A percentile compares a stretch with the other conserved stretches of the same genome.
Evolutionary conservation across 2,329 filamentous ascomycete genomes (phyloP).

Genomic region (Pezicula carpinea): DNA sequence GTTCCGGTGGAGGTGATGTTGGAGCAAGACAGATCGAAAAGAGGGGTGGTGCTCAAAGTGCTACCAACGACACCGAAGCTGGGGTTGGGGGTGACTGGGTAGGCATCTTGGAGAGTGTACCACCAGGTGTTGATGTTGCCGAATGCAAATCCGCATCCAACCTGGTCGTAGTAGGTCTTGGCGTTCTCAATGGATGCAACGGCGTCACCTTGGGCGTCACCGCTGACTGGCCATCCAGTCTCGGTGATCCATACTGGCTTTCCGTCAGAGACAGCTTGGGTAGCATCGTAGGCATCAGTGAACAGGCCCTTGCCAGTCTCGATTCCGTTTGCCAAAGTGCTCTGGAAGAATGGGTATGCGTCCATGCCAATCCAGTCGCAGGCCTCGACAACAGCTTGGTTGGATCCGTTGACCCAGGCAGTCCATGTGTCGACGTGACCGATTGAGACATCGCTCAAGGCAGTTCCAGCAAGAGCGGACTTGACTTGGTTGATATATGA

Average conservation of each 20-base stretch:
- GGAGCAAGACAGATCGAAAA: slow-evolving; percentile 59
- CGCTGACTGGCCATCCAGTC: slow-evolving; percentile 80
- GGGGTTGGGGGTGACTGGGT: slow-evolving; percentile 54
- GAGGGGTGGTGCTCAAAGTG: slow-evolving; percentile 46
- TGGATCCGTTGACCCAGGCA: slow-evolving; percentile 68
- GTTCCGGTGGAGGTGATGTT: slow-evolving; percentile 13
- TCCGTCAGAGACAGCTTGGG: slow-evolving; percentile 51
- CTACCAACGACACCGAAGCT: slow-evolving; percentile 66
- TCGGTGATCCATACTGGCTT: slow-evolving; percentile 84
- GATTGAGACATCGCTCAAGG: slow-evolving; percentile 52
- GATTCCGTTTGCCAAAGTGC: slow-evolving; percentile 62
- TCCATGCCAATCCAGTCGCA: slow-evolving; percentile 81
- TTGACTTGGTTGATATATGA: slow-evolving; percentile 68
- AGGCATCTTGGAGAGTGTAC: slow-evolving; percentile 70
- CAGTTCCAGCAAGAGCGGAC: slow-evolving; percentile 56
- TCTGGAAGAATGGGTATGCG: slow-evolving; percentile 80
- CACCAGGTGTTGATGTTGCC: slow-evolving; percentile 66
- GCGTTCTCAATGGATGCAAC: slow-evolving; percentile 64
- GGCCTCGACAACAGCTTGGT: slow-evolving; percentile 63
- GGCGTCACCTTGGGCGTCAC: slow-evolving; percentile 55
- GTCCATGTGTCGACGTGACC: slow-evolving; percentile 93
- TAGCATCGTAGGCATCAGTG: slow-evolving; percentile 58
- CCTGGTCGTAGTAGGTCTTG: slow-evolving; percentile 73
- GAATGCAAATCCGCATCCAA: slow-evolving; percentile 66
- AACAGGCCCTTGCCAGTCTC: slow-evolving; percentile 62